A percentile compares a stretch with the other conserved stretches of the same genome.
Evolutionary conservation across 2,329 filamentous ascomycete genomes (phyloP).

Genomic region (Fusarium paranaense): DNA sequence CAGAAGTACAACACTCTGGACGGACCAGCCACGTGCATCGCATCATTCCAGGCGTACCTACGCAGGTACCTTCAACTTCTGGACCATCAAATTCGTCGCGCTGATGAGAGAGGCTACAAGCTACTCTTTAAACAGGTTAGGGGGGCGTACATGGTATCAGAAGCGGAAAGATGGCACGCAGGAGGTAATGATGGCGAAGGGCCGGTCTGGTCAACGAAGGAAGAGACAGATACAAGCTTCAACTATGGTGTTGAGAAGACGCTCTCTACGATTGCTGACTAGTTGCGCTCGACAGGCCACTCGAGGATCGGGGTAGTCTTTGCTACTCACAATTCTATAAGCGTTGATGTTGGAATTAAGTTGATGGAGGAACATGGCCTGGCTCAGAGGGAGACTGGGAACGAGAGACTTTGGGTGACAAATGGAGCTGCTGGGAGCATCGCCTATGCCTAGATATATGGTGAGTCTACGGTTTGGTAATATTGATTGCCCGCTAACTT

Average conservation of each 20-base stretch:
- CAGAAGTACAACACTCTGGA: slow-evolving; percentile 36
- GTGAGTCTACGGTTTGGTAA: not conserved
- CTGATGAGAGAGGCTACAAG: slow-evolving; percentile 33
- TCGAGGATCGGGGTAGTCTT: slow-evolving; percentile 24
- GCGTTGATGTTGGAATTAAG: slow-evolving; percentile 21
- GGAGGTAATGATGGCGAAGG: slow-evolving; percentile 12
- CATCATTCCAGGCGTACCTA: slow-evolving; percentile 37
- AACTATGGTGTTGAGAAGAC: slow-evolving; percentile 29
- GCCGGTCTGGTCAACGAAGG: slow-evolving; percentile 21
- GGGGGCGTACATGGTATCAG: slow-evolving; percentile 25
- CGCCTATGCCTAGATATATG: slow-evolving; percentile 25
- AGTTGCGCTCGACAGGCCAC: slow-evolving; percentile 6
- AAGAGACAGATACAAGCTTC: slow-evolving; percentile 21
- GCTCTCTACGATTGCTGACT: slow-evolving; percentile 6
- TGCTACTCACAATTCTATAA: slow-evolving; percentile 32
- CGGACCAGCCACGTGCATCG: slow-evolving; percentile 35
- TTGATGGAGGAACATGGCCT: slow-evolving; percentile 15
- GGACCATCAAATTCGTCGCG: slow-evolving; percentile 34
- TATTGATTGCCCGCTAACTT: not conserved
- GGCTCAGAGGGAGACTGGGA: not conserved
- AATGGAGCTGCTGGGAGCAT: slow-evolving; percentile 23
- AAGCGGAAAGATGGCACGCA: slow-evolving; percentile 21
- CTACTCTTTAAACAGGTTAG: slow-evolving; percentile 32
- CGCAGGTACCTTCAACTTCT: slow-evolving; percentile 36
- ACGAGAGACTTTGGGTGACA: slow-evolving; percentile 8